Evolutionary conservation across 345 rosid species (phyloP).

Genomic region (Xanthoceras sorbifolium): DNA sequence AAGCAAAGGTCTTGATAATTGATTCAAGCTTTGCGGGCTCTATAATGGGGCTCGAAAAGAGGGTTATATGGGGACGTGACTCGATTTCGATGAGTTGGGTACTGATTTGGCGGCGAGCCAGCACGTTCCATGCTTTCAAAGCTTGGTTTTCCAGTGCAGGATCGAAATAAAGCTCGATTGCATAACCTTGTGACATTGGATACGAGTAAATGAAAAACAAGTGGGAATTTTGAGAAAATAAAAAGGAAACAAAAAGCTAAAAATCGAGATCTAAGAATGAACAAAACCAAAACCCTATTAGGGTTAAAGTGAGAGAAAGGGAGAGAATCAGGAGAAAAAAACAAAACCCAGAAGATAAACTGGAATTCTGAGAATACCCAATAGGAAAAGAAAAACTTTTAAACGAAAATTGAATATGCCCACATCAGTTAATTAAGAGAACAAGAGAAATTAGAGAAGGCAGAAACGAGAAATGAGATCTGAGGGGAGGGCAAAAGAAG

Average conservation of each 20-base stretch:
- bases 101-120: conserved; percentile 98
- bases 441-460: conserved; percentile 1
- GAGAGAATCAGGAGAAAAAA: background rate
- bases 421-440: background rate
- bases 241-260: background rate
- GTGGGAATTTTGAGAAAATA: background rate
- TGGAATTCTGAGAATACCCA: background rate
- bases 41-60: conserved; percentile 54
- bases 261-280: background rate
- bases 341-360: background rate
- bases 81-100: conserved; percentile 88
- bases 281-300: background rate
- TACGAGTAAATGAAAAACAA: background rate
- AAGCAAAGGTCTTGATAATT: conserved; percentile 52
- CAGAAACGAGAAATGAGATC: conserved; percentile 10
- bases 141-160: conserved; percentile 98
- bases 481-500: conserved; percentile 3
- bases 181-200: conserved; percentile 74
- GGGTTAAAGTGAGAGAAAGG: background rate
- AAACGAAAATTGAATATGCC: background rate
- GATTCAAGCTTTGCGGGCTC: conserved; percentile 80
- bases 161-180: conserved; percentile 96
- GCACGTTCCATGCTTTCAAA: conserved; percentile 94
- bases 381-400: background rate
- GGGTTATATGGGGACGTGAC: conserved; percentile 94